Percentiles rank a stretch among this genome's conserved stretches.
phyloP scores from a whole-genome alignment of 345 rosid species.

The Atalantia buxifolia region DNA sequence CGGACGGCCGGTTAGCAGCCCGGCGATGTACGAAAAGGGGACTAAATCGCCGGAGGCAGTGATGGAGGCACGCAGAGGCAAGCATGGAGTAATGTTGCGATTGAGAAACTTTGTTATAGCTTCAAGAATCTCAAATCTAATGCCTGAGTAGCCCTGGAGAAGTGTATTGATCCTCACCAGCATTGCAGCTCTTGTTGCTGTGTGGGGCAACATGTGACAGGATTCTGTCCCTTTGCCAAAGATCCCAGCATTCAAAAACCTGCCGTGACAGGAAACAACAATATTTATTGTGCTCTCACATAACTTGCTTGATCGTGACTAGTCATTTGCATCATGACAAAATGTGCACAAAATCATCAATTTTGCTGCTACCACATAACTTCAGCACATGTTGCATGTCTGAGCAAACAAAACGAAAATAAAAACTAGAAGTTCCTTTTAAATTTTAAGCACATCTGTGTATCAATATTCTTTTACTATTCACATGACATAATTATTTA shows the following conservation, averaged over 20 bases:
- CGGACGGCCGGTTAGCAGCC: constrained; percentile 29
- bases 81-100: constrained; percentile 32
- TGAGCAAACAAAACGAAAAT: too few relatives aligned
- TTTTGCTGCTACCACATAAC: not conserved
- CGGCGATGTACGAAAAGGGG: constrained; percentile 36
- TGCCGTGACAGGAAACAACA: not conserved
- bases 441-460: too few relatives aligned
- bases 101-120: constrained; percentile 31
- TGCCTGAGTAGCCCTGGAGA: constrained; percentile 43
- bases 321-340: not conserved
- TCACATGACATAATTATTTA: too few relatives aligned
- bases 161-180: constrained; percentile 37
- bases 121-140: constrained; percentile 36
- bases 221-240: constrained; percentile 30
- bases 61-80: constrained; percentile 35
- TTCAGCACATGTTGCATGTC: not conserved
- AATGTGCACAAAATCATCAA: not conserved
- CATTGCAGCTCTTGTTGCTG: constrained; percentile 39
- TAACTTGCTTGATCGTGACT: not conserved
- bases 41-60: constrained; percentile 31
- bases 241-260: constrained; percentile 37
- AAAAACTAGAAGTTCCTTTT: not conserved
- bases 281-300: not conserved
- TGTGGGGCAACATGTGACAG: constrained; percentile 23
- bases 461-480: too few relatives aligned